A percentile compares a stretch with the other conserved stretches of the same genome.
phyloP scores from a whole-genome alignment of 257 asterid genomes.

The Nicotiana attenuata region DNA sequence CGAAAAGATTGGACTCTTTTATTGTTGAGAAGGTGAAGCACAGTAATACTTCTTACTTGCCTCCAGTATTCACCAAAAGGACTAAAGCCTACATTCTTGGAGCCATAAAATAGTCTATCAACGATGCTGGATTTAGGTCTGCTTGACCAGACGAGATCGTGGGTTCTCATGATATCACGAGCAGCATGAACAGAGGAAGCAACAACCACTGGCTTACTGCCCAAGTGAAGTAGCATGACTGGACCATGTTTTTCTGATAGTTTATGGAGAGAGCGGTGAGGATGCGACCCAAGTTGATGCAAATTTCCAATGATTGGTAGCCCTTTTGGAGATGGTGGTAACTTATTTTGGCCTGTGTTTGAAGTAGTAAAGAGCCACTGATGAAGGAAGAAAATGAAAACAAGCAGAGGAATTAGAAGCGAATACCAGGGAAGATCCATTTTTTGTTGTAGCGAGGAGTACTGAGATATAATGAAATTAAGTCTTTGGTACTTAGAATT shows the following conservation, averaged over 20 bases:
- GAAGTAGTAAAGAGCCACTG: conserved; percentile 9
- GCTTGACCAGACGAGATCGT: conserved; percentile 26
- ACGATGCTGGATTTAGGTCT: conserved; percentile 14
- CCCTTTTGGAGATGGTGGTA: conserved; percentile 40
- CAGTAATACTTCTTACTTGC: background rate
- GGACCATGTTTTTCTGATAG: conserved; percentile 25
- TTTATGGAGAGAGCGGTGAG: conserved; percentile 25
- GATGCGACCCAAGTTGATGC: conserved; percentile 25
- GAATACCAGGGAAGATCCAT: background rate
- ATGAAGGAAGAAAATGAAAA: background rate
- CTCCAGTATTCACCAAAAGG: conserved; percentile 18
- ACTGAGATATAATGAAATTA: no score
- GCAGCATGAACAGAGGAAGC: conserved; percentile 34
- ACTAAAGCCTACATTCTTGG: background rate
- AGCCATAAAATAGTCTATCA: background rate
- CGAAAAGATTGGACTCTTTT: no score
- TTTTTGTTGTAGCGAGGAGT: background rate
- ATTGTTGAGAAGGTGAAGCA: conserved; percentile 17
- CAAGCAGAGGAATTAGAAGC: background rate
- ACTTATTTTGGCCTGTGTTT: background rate
- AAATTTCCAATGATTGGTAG: conserved; percentile 40
- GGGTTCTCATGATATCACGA: conserved; percentile 38
- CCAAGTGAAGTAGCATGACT: conserved; percentile 39
- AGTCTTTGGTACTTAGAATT: no score
- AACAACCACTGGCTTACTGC: conserved; percentile 18